These are phyloP conservation scores for Pyrenula massariospora DNA, from an alignment of 495 filamentous ascomycete genomes.

Conservation along the genomic window DNA sequence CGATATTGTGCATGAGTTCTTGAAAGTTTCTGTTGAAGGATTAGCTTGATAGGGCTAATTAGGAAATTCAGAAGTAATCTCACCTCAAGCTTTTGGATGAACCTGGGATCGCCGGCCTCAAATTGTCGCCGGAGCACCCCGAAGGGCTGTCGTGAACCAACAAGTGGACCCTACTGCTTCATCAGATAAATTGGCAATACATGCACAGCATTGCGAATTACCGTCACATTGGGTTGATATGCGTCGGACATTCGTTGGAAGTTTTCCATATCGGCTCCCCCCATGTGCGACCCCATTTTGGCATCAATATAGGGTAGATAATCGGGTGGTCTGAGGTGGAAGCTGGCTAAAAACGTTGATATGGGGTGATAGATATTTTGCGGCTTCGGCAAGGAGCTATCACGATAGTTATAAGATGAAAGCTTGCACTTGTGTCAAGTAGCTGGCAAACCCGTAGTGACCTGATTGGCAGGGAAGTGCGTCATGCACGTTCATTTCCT, in stretches of 20 bases:
- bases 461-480: neutral
- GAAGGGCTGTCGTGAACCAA: constrained; percentile 68
- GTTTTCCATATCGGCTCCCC: constrained; percentile 36
- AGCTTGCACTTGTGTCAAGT: neutral
- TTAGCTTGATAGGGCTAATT: neutral
- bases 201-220: constrained; percentile 19
- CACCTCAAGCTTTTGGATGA: constrained; percentile 79
- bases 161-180: constrained; percentile 58
- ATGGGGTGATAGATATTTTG: too few species aligned
- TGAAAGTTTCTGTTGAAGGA: constrained; percentile 51
- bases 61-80: constrained; percentile 12
- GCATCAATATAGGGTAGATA: neutral
- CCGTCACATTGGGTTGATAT: constrained; percentile 56
- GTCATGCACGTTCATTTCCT: neutral
- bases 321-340: neutral
- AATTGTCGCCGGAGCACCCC: constrained; percentile 76
- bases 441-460: neutral
- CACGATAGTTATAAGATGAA: neutral
- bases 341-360: neutral
- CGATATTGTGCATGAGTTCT: constrained; percentile 80
- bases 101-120: constrained; percentile 78
- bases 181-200: too few species aligned
- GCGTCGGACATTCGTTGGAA: constrained; percentile 44
- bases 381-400: too few species aligned
- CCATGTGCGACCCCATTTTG: neutral